Base-by-base conservation (phyloP, 2,329 filamentous ascomycete species). In the Chaetomium globosum region DNA sequence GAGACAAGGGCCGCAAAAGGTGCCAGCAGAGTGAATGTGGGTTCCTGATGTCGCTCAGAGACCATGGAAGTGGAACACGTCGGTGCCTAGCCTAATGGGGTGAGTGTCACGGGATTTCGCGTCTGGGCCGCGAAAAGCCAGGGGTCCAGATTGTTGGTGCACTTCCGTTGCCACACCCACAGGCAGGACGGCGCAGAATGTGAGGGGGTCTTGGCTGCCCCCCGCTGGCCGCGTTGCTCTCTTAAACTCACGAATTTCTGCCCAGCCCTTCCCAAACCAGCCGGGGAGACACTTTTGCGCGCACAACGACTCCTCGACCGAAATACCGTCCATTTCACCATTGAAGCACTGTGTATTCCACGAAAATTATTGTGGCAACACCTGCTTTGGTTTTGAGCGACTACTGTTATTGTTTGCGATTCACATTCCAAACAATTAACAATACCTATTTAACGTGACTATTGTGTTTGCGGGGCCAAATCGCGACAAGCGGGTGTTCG, bases 21-120 rank as follows among this genome's bases (percentile, higher is more conserved):
- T 49, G 59, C 56, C 57, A 65, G n/a, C 58, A 46, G 16, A 61
- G 7, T 33, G 13, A 13, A 52, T 16, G 53, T 28, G 59, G 33
- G 19, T 53, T 28, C 28, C 49, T 28, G 23, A 52, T 52, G 58
- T 63, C 48, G 61, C 39, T 39, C 46, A 26, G 61, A 36, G 12
- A 30, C 10, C 5, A 28, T 26, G n/a, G 33, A 7, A 12, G 43
- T 49, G 3, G 19, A 48, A 43, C 55, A 62, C 23, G 56, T 67
- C 57, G 59, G 30, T 68, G 65, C 67, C 67, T 66, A 64, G 48
- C 57, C 60, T 9, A 39, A 56, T 56, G n/a, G 16, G 33, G 21
- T 2, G 33, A 39, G 28, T 61, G 65, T 71, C 70, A 70, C 69
- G 69, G 66, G 70, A 70, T 59, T 63, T 71, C 69, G 70, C 68